Evolutionary conservation across 257 asterid genomes (phyloP), one percentile per base, ranked within the genome.

Genomic region (Cruciata laevipes): DNA sequence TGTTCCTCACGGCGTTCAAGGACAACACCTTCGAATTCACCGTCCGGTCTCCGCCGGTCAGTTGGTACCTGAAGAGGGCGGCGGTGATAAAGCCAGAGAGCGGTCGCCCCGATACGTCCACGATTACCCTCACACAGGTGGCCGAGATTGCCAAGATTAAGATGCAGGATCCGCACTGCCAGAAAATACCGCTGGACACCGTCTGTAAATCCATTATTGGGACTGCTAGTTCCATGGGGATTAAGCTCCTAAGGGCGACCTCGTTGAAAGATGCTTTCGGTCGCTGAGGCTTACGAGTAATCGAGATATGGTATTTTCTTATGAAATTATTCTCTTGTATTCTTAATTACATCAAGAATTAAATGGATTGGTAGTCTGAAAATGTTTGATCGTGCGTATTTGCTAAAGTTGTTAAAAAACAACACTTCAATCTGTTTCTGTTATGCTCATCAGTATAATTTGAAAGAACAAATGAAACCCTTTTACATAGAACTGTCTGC

Each of bases 1-100:
- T 89, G 17, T 81, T 83, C 18, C 87, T 91, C 30, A 80, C 95
- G 31, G 96, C 98, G 38, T 89, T 83, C 81, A 80, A 77, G 11
- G 96, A 89, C 56, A 87, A 89, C 71, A 86, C 96, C 13, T 91
- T 89, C 68, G 95, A 89, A 70, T 89, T 89, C 86, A 77, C 71
- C n/a, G 87, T 89, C 16, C 89, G 83, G 71, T 86, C 98, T 21
- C 97, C 98, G 32, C 73, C 85, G 0, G 98, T 91, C 40, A 69
- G 91, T 3, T 91, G 97, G 97, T 89, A 87, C 80, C 73, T 91
- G 68, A 91, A 91, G 85, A 84, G 89, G 83, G 94, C 97, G 11
- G 95, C 96, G 13, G 97, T 96, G 18, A 67, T 91, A 32, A 96
- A 85, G 70, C 68, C 33, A 69, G 96, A 94, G 8, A 91, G 96